These are phyloP conservation scores for Nectriaceae sp. DNA, from an alignment of 2,329 filamentous ascomycete genomes.

Conservation along the genomic window DNA sequence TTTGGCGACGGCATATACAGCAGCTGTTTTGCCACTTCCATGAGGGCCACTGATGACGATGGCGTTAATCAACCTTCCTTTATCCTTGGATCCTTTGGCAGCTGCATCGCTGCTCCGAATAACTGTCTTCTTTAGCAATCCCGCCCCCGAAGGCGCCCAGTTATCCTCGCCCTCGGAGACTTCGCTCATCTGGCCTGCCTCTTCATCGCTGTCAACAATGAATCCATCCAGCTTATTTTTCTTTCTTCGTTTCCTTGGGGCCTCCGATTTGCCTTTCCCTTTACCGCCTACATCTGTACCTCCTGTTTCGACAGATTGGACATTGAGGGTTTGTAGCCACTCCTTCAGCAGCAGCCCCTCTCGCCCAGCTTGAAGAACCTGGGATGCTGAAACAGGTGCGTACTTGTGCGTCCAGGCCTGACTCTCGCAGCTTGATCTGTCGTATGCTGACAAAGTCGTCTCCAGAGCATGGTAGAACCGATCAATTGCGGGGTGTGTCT, in stretches of 20 bases:
- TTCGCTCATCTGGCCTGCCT: constrained; percentile 69
- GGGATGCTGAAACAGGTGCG: constrained; percentile 65
- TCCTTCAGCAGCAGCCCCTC: constrained; percentile 73
- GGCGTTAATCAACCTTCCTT: constrained; percentile 64
- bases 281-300: constrained; percentile 36
- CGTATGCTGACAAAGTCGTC: constrained; percentile 73
- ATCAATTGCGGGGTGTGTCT: constrained; percentile 59
- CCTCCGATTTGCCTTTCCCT: constrained; percentile 30
- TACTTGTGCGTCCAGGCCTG: constrained; percentile 84
- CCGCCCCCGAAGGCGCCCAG: constrained; percentile 39
- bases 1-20: constrained; percentile 87
- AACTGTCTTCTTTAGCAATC: constrained; percentile 54
- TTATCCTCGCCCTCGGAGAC: constrained; percentile 62
- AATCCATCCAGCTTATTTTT: constrained; percentile 79
- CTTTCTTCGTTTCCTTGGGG: constrained; percentile 63
- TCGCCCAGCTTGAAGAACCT: constrained; percentile 74
- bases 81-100: constrained; percentile 42
- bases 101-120: constrained; percentile 45
- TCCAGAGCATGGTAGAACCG: constrained; percentile 62
- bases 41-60: constrained; percentile 88
- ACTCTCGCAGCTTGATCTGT: constrained; percentile 73
- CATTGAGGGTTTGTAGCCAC: constrained; percentile 77
- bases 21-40: constrained; percentile 91
- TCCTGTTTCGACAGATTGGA: constrained; percentile 74
- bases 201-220: constrained; percentile 76